phyloP scores from a whole-genome alignment of 495 filamentous ascomycete genomes.

The Aspergillus avenaceus region DNA sequence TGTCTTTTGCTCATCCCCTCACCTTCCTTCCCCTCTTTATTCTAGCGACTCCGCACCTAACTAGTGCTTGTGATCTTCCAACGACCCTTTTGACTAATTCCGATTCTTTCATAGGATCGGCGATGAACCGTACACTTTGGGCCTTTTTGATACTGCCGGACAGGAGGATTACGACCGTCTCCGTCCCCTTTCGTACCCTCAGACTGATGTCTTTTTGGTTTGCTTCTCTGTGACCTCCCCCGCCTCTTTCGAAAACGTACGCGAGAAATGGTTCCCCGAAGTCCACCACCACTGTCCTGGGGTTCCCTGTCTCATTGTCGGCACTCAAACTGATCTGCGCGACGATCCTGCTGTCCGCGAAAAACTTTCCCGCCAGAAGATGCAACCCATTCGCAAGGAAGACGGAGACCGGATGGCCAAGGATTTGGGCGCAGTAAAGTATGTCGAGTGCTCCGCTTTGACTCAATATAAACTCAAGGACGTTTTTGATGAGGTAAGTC shows the following conservation, averaged over 20 bases:
- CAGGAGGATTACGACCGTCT: constrained; percentile 99
- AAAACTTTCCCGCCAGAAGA: constrained; percentile 92
- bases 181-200: constrained; percentile 92
- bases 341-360: constrained; percentile 85
- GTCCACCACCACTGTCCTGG: constrained; percentile 98
- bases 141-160: constrained; percentile 96
- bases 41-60: too few species aligned
- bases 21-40: too few species aligned
- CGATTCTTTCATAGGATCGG: constrained; percentile 69
- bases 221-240: constrained; percentile 98
- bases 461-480: constrained; percentile 99
- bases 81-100: constrained; percentile 5
- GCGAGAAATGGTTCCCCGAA: constrained; percentile 98
- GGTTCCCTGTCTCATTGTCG: constrained; percentile 95
- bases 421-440: constrained; percentile 94
- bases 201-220: constrained; percentile 98
- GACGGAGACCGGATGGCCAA: constrained; percentile 96
- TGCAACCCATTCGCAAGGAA: constrained; percentile 84
- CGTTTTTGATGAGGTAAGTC: constrained; percentile 93
- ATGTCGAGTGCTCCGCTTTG: constrained; percentile 95
- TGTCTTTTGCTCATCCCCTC: too few species aligned
- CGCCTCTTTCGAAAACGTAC: constrained; percentile 98
- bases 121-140: constrained; percentile 96
- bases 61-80: background rate
- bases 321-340: constrained; percentile 93